Base-by-base conservation (phyloP, 495 filamentous ascomycete genomes). In the Articulospora tetracladia region DNA sequence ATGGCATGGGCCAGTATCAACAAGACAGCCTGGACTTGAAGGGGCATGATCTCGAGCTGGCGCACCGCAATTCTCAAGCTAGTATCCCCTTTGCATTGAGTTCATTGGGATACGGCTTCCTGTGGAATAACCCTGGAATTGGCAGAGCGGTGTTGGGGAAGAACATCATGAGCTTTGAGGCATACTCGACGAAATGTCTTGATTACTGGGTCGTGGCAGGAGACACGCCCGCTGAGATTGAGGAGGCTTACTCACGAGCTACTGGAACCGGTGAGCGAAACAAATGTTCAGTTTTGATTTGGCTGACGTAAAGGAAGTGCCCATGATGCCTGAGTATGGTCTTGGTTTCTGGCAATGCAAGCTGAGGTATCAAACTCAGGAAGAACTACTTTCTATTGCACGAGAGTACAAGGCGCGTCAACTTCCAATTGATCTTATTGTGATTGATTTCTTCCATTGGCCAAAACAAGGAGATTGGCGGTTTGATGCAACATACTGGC, bases 301-400 rank as follows among this genome's bases (percentile, higher is more conserved):
- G n/a, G 39, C 39, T 44, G 15, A 44, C 39, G 17, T 7, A 44
- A 44, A 44, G n/a, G n/a, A 73, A 46, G 80, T 78, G 0, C 83
- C 83, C 0, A 79, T 79, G 78, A 86, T 86, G 83, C 83, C 83
- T 1, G 82, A 84, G 54, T 84, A 83, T 53, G 83, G 83, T 7
- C 74, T 84, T 20, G 83, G 83, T 0, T 86, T 84, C 63, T 86
- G 83, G 82, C 82, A 86, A 58, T 83, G 81, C 68, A 84, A 84
- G 68, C 72, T 84, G 25, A 76, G 82, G 0, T 86, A 84, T 65
- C 77, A 77, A 67, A 83, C 79, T 15, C 83, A 86, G 65, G 81
- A 84, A 53, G 77, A 84, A 66, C 52, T 84, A 17, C 68, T 86
- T 2, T 59, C 71, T 3, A 75, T 86, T 3, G 81, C 80, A 4